A percentile compares a stretch with the other conserved stretches of the same genome.
Conservation (phyloP, 1,139 yeast species). For the Blastobotrys indianensis region DNA sequence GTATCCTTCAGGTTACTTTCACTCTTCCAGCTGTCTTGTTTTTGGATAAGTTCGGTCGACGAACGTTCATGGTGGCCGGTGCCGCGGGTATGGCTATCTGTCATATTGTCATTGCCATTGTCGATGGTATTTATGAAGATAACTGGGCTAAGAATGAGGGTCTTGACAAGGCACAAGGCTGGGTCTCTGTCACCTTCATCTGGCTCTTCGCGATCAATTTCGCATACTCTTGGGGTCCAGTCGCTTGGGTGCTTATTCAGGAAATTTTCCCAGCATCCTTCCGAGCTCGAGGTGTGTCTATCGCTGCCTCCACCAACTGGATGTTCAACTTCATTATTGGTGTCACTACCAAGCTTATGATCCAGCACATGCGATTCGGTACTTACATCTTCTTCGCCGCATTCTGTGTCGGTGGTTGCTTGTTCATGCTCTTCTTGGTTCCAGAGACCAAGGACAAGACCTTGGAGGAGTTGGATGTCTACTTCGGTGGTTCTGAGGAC, state of each 20-base stretch:
- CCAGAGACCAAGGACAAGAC: constrained; percentile 23
- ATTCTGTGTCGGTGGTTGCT: constrained; percentile 14
- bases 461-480: constrained; percentile 28
- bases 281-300: constrained; percentile 68
- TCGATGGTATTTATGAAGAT: constrained; percentile 27
- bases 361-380: constrained; percentile 34
- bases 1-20: constrained; percentile 26
- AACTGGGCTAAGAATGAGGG: constrained; percentile 19
- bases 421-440: constrained; percentile 10
- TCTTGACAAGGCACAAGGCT: constrained; percentile 33
- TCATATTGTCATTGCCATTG: constrained; percentile 32
- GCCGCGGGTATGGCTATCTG: constrained; percentile 43
- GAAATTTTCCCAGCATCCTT: constrained; percentile 67
- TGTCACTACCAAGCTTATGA: constrained; percentile 42
- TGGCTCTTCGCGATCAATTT: constrained; percentile 68
- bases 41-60: constrained; percentile 49
- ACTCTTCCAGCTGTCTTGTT: constrained; percentile 42
- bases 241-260: constrained; percentile 70
- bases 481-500: constrained; percentile 32
- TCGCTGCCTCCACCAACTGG: constrained; percentile 73
- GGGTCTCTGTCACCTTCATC: constrained; percentile 55
- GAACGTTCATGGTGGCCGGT: constrained; percentile 46
- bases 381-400: constrained; percentile 48
- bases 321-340: constrained; percentile 61
- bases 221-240: constrained; percentile 80